Percentiles rank a stretch among this genome's conserved stretches.
Evolutionary conservation across 805 yeast species (phyloP).

Genomic region (Kazachstania viticola): DNA sequence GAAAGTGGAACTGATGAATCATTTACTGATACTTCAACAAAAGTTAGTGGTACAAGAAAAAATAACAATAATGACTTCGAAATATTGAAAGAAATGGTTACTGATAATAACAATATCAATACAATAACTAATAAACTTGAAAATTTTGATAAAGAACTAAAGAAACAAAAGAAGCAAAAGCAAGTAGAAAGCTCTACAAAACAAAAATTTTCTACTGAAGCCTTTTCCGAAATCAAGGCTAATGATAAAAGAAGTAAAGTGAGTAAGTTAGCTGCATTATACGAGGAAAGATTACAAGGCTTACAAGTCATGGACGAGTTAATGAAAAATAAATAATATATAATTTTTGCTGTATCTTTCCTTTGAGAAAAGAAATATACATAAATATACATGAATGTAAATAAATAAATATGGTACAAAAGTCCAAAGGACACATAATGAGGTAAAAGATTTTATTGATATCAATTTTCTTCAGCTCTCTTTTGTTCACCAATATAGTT

Average conservation of each 20-base stretch:
- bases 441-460: too few species aligned
- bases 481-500: constrained; percentile 68
- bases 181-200: constrained; percentile 4
- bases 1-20: not conserved
- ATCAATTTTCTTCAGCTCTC: constrained; percentile 17
- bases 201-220: constrained; percentile 24
- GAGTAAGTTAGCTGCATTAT: constrained; percentile 48
- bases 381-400: too few species aligned
- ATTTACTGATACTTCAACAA: not conserved
- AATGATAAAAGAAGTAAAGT: constrained; percentile 54
- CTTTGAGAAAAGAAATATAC: too few species aligned
- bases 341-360: too few species aligned
- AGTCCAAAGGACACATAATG: too few species aligned
- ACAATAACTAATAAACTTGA: constrained; percentile 11
- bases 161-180: constrained; percentile 5
- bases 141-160: constrained; percentile 21
- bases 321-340: constrained; percentile 10
- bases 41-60: too few species aligned
- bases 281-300: constrained; percentile 44
- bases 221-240: constrained; percentile 33
- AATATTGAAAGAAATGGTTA: constrained; percentile 6
- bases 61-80: constrained; percentile 2
- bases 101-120: constrained; percentile 3
- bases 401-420: too few species aligned
- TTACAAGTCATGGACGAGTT: constrained; percentile 27